A percentile compares a stretch with the other conserved stretches of the same genome.
These are phyloP conservation scores for Claviceps paspali DNA, from an alignment of 2,329 filamentous ascomycete genomes.

Conservation along the genomic window DNA sequence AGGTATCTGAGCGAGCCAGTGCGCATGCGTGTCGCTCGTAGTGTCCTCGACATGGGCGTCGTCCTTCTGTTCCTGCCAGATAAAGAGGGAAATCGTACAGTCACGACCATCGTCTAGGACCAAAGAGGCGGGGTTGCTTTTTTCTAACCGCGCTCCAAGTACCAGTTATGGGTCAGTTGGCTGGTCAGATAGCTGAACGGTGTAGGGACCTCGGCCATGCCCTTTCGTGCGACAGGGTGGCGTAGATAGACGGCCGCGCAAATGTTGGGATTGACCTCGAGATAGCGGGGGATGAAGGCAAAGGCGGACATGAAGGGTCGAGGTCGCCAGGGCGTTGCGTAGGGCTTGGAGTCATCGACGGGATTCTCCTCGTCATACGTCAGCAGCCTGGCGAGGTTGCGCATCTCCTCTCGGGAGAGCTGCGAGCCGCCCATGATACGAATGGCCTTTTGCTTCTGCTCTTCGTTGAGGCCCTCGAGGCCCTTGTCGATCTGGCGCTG, in stretches of 20 bases:
- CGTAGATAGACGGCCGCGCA: conserved; percentile 90
- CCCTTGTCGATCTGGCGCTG: conserved; percentile 20
- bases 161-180: conserved; percentile 88
- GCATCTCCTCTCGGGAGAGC: conserved; percentile 33
- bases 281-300: conserved; percentile 84
- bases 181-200: conserved; percentile 58
- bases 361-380: conserved; percentile 58
- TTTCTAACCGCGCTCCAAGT: conserved; percentile 59
- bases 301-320: conserved; percentile 80
- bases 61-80: too few species aligned
- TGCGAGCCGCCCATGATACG: conserved; percentile 18
- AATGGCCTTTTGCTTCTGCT: conserved; percentile 18
- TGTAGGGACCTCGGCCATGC: conserved; percentile 67
- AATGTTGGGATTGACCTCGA: conserved; percentile 96
- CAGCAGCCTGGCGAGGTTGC: conserved; percentile 40
- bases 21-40: too few species aligned
- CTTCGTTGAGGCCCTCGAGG: conserved; percentile 17
- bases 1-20: too few species aligned
- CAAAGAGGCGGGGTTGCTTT: background rate
- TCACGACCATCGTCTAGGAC: background rate
- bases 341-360: conserved; percentile 62
- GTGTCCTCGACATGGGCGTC: too few species aligned
- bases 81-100: too few species aligned
- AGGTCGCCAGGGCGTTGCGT: conserved; percentile 80
- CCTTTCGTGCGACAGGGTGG: conserved; percentile 79